Percentiles rank a stretch among this genome's conserved stretches.
Conservation (phyloP, 768 basidiomycete species). For the Suillus occidentalis region DNA sequence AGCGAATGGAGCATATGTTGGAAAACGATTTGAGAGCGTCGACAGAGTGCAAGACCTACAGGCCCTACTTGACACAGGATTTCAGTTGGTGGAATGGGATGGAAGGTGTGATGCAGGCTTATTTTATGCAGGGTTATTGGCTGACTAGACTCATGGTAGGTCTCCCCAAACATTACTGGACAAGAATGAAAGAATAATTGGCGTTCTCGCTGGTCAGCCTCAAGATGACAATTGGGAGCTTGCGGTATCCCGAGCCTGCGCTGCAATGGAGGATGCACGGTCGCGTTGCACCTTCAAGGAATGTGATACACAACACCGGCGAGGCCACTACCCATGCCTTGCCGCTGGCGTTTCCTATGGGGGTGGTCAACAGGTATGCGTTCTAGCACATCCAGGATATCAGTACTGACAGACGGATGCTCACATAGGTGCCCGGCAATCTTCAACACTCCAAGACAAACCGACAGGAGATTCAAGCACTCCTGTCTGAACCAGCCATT, state of each 20-base stretch:
- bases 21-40: too few species aligned
- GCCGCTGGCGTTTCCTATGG: constrained; percentile 28
- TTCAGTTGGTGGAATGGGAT: too few species aligned
- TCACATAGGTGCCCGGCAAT: background rate
- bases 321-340: constrained; percentile 22
- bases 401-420: background rate
- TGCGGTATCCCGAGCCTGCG: background rate
- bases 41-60: too few species aligned
- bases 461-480: background rate
- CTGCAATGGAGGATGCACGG: background rate
- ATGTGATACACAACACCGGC: background rate
- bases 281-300: background rate
- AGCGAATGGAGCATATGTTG: too few species aligned
- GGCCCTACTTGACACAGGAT: too few species aligned
- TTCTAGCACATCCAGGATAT: too few species aligned
- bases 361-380: constrained; percentile 23
- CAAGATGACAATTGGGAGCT: constrained; percentile 1
- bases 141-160: background rate
- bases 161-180: constrained; percentile 5
- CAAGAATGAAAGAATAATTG: constrained; percentile 2
- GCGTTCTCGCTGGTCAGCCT: constrained; percentile 16
- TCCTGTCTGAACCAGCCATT: constrained; percentile 6
- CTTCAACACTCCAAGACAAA: background rate
- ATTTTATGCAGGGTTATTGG: too few species aligned
- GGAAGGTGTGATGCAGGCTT: too few species aligned